phyloP scores from a whole-genome alignment of 306 rosid species.

The Datisca glomerata region DNA sequence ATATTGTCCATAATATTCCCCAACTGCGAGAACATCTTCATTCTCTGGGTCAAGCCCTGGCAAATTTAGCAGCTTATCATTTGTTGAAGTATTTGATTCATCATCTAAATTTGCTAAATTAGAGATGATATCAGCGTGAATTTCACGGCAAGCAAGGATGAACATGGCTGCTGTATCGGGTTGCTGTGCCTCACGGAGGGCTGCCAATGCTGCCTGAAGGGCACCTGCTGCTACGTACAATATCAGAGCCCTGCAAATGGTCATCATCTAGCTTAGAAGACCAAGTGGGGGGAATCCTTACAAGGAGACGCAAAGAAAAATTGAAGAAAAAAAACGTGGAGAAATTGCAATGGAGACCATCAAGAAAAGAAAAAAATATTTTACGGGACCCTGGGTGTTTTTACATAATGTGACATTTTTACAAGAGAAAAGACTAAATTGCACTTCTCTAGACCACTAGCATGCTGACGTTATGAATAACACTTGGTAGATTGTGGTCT shows the following conservation, averaged over 20 bases:
- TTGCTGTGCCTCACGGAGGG: conserved; percentile 84
- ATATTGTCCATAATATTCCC: conserved; percentile 77
- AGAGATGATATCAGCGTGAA: conserved; percentile 48
- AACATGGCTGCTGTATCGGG: conserved; percentile 96
- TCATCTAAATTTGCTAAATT: conserved; percentile 28
- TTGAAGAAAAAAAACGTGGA: too few species aligned
- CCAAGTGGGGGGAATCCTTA: conserved; percentile 7
- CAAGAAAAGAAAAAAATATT: too few species aligned
- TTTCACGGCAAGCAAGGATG: conserved; percentile 88
- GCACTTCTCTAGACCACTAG: too few species aligned
- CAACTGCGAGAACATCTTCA: conserved; percentile 65
- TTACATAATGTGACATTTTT: too few species aligned
- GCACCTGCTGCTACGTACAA: conserved; percentile 95
- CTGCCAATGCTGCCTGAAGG: conserved; percentile 83
- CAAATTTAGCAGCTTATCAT: conserved; percentile 35
- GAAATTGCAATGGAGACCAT: too few species aligned
- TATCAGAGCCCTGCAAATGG: conserved; percentile 70
- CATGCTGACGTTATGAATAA: too few species aligned
- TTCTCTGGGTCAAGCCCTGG: conserved; percentile 65
- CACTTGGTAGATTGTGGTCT: too few species aligned
- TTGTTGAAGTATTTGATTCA: conserved; percentile 37
- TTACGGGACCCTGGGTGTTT: too few species aligned
- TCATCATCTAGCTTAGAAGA: conserved; percentile 18
- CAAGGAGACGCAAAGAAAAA: conserved; percentile 7
- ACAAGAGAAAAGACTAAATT: too few species aligned